Percentiles rank a stretch among this genome's conserved stretches.
These are phyloP conservation scores for Citeromyces nyonsensis DNA, from an alignment of 805 yeast genomes.

Conservation along the genomic window DNA sequence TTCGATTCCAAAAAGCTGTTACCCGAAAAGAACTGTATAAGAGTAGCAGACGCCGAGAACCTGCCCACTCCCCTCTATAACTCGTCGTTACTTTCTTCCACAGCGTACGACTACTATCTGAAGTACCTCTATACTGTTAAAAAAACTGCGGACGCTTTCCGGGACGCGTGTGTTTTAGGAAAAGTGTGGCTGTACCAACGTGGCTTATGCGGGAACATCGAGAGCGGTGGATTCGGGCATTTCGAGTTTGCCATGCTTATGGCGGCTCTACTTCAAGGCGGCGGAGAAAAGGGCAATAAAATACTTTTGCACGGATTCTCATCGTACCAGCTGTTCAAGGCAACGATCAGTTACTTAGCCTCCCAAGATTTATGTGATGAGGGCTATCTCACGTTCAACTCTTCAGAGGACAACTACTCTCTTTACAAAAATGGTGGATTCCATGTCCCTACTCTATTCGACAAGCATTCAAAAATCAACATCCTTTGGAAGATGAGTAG, in stretches of 20 bases:
- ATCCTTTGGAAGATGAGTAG: slow-evolving; percentile 68
- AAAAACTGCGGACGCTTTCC: slow-evolving; percentile 65
- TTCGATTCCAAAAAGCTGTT: slow-evolving; percentile 66
- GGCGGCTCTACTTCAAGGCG: slow-evolving; percentile 75
- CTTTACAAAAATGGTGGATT: slow-evolving; percentile 43
- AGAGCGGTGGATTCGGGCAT: slow-evolving; percentile 75
- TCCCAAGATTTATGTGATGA: slow-evolving; percentile 49
- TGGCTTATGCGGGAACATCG: slow-evolving; percentile 51
- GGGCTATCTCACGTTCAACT: slow-evolving; percentile 58
- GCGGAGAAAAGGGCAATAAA: slow-evolving; percentile 61
- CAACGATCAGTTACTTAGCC: slow-evolving; percentile 69
- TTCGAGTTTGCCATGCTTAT: slow-evolving; percentile 76
- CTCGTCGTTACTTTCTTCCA: slow-evolving; percentile 57
- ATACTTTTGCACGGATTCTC: slow-evolving; percentile 79
- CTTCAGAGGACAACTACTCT: slow-evolving; percentile 29
- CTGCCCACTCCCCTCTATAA: slow-evolving; percentile 78
- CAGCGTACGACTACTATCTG: slow-evolving; percentile 54
- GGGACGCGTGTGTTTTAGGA: slow-evolving; percentile 79
- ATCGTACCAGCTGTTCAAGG: slow-evolving; percentile 86
- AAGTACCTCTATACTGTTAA: slow-evolving; percentile 64
- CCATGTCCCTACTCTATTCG: slow-evolving; percentile 62
- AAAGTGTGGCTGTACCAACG: slow-evolving; percentile 84
- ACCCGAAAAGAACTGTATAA: slow-evolving; percentile 70
- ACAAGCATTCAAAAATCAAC: slow-evolving; percentile 63
- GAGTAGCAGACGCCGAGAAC: slow-evolving; percentile 36